Evolutionary conservation across 2,329 filamentous ascomycete genomes (phyloP).

Genomic region (Penicillium capsulatum): DNA sequence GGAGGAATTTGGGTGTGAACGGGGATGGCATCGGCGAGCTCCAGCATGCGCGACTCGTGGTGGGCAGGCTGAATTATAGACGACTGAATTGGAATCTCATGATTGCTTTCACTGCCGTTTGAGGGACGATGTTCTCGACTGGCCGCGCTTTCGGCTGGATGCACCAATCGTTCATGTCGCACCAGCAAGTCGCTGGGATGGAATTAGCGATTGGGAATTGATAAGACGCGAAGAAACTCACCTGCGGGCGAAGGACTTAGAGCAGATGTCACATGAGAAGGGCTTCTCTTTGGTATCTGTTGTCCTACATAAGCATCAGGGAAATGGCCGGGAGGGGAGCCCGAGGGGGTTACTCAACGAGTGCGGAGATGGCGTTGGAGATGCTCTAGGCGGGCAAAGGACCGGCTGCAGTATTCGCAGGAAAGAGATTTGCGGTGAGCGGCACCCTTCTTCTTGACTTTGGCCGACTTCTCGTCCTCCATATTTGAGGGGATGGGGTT

Average conservation of each 20-base stretch:
- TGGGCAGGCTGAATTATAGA: slow-evolving; percentile 37
- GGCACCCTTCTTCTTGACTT: slow-evolving; percentile 41
- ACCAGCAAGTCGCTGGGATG: slow-evolving; percentile 45
- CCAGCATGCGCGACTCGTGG: slow-evolving; percentile 44
- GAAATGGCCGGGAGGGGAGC: background rate
- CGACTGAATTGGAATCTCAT: slow-evolving; percentile 33
- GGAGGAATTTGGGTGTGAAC: slow-evolving; percentile 37
- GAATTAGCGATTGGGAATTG: slow-evolving; percentile 22
- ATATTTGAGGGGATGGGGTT: slow-evolving; percentile 26
- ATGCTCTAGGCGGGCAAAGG: slow-evolving; percentile 48
- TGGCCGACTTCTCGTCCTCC: slow-evolving; percentile 39
- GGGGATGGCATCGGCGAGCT: slow-evolving; percentile 43
- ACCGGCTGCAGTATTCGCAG: slow-evolving; percentile 47
- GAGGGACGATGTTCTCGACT: slow-evolving; percentile 38
- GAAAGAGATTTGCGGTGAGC: slow-evolving; percentile 45
- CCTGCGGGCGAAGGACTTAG: slow-evolving; percentile 48
- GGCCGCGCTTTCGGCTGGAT: slow-evolving; percentile 42
- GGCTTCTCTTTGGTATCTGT: slow-evolving; percentile 49
- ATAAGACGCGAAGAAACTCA: slow-evolving; percentile 18
- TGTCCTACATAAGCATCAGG: slow-evolving; percentile 23
- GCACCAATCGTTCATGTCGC: slow-evolving; percentile 48
- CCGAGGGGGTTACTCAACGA: slow-evolving; percentile 41
- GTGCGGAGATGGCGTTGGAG: slow-evolving; percentile 51
- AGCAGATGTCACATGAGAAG: slow-evolving; percentile 48
- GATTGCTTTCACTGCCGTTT: slow-evolving; percentile 26